phyloP scores from a whole-genome alignment of 106 monocot species.

The Ottelia alismoides region DNA sequence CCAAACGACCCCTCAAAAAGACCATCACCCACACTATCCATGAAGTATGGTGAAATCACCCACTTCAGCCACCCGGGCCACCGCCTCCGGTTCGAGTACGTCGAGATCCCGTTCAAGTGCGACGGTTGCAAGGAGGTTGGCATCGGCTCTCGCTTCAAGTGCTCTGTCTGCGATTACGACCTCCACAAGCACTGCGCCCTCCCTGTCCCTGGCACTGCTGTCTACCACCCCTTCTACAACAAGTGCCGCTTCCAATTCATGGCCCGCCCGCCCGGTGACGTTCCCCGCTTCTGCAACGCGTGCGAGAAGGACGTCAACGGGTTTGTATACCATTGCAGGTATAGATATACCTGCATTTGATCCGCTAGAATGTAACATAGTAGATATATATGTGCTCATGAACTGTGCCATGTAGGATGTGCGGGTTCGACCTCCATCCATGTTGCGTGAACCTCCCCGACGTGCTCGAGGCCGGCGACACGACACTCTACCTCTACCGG shows the following conservation, averaged over 20 bases:
- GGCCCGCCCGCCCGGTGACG: conserved; percentile 22
- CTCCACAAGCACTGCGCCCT: conserved; percentile 43
- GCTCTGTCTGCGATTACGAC: conserved; percentile 38
- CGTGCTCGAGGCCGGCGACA: conserved; percentile 25
- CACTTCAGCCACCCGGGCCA: too few relatives aligned
- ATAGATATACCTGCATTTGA: neutral
- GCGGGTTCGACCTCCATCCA: conserved; percentile 57
- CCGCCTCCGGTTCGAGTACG: conserved; percentile 32
- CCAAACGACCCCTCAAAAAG: too few relatives aligned
- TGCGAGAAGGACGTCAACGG: conserved; percentile 32
- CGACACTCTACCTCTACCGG: conserved; percentile 12
- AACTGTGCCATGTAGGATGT: too few relatives aligned
- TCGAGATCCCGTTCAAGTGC: conserved; percentile 38
- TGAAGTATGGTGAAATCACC: too few relatives aligned
- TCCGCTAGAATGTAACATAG: neutral
- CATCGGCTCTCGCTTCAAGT: conserved; percentile 43
- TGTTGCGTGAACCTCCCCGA: conserved; percentile 39
- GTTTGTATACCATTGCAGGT: conserved; percentile 41
- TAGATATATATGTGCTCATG: too few relatives aligned
- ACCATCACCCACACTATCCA: too few relatives aligned
- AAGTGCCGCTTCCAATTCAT: conserved; percentile 34
- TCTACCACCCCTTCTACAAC: conserved; percentile 39
- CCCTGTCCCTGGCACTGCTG: conserved; percentile 10
- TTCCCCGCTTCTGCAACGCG: conserved; percentile 27
- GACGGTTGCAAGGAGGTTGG: conserved; percentile 54